Percentiles rank a stretch among this genome's conserved stretches.
Conservation (phyloP, 768 basidiomycete species). For the Krasilnikovozyma curviuscula region DNA sequence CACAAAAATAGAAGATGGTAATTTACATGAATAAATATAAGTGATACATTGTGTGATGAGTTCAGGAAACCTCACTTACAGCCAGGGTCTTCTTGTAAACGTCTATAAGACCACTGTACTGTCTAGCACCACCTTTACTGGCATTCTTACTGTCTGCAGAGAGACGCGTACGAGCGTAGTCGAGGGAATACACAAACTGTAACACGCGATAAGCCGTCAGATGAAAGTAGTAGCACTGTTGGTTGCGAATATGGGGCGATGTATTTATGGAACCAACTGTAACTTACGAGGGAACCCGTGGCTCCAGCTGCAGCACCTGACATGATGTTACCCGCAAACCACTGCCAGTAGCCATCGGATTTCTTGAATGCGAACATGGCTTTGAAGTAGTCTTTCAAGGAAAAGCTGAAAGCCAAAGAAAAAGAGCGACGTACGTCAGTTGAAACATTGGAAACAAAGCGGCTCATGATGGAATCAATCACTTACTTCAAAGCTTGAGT, state of each 20-base stretch:
- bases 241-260: too few relatives aligned
- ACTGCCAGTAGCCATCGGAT: conserved; percentile 85
- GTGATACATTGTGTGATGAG: too few relatives aligned
- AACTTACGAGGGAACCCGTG: conserved; percentile 84
- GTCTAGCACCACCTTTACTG: conserved; percentile 55
- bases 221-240: too few relatives aligned
- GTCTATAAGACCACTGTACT: conserved; percentile 86
- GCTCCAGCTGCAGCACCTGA: conserved; percentile 99
- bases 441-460: not conserved
- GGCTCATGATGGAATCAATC: too few relatives aligned
- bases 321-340: conserved; percentile 76
- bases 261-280: too few relatives aligned
- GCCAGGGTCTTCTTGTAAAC: conserved; percentile 17
- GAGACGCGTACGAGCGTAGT: conserved; percentile 98
- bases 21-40: too few relatives aligned
- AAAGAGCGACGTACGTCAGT: not conserved
- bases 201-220: too few relatives aligned
- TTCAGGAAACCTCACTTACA: too few relatives aligned
- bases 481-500: too few relatives aligned
- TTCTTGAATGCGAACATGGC: conserved; percentile 98
- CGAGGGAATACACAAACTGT: conserved; percentile 99
- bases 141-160: conserved; percentile 76
- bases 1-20: too few relatives aligned
- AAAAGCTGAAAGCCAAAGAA: conserved; percentile 74
- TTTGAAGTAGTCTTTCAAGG: conserved; percentile 96